Evolutionary conservation across 2,329 filamentous ascomycete genomes (phyloP).

Genomic region (Fonsecaea multimorphosa): DNA sequence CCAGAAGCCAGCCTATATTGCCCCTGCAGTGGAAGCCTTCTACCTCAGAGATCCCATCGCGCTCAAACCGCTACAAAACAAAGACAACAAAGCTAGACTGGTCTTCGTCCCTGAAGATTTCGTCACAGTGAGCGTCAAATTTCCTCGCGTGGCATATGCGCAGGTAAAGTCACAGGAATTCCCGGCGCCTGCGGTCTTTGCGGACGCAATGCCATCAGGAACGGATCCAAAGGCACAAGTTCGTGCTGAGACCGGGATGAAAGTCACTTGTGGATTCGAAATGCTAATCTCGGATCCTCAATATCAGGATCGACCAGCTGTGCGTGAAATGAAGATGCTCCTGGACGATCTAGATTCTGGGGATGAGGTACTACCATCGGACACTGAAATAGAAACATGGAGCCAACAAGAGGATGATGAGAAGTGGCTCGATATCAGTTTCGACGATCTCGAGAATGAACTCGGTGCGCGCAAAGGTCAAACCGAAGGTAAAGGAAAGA

Average conservation of each 20-base stretch:
- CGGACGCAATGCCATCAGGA: slow-evolving; percentile 49
- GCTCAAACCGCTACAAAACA: slow-evolving; percentile 69
- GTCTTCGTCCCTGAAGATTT: slow-evolving; percentile 78
- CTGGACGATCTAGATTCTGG: slow-evolving; percentile 77
- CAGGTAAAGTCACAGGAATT: slow-evolving; percentile 89
- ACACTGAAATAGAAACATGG: slow-evolving; percentile 78
- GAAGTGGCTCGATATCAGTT: slow-evolving; percentile 90
- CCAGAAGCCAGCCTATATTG: slow-evolving; percentile 74
- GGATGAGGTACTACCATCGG: slow-evolving; percentile 71
- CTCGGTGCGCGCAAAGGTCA: slow-evolving; percentile 62
- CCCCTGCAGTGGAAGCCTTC: slow-evolving; percentile 86
- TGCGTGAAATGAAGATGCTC: slow-evolving; percentile 76
- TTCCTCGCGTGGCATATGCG: slow-evolving; percentile 88
- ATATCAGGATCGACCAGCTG: slow-evolving; percentile 69
- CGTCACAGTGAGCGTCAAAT: slow-evolving; percentile 77
- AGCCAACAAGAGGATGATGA: slow-evolving; percentile 77
- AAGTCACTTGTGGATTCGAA: slow-evolving; percentile 87
- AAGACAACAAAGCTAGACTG: slow-evolving; percentile 58
- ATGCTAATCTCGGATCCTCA: slow-evolving; percentile 75
- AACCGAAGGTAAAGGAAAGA: slow-evolving; percentile 30
- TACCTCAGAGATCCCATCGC: slow-evolving; percentile 85
- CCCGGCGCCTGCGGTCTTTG: slow-evolving; percentile 64
- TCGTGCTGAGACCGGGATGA: slow-evolving; percentile 77
- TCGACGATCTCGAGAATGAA: slow-evolving; percentile 84
- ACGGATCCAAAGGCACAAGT: slow-evolving; percentile 54